Base-by-base conservation (phyloP, 2,329 filamentous ascomycete species). In the Fusarium illudens region DNA sequence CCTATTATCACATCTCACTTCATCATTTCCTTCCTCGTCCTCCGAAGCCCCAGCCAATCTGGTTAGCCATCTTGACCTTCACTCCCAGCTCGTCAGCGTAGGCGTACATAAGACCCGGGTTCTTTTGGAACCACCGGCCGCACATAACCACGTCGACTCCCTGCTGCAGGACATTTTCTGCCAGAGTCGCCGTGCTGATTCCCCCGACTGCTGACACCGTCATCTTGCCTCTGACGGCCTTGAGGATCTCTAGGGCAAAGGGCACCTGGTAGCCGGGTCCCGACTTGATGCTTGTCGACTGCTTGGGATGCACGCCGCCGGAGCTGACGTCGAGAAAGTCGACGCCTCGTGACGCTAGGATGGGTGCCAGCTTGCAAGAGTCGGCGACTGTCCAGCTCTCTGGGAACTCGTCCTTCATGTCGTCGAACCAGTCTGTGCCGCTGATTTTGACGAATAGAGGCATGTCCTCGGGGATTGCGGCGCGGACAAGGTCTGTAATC, bases 321-420 rank as follows among this genome's bases (percentile, higher is more conserved):
- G 85, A 86, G 25, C 86, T 89, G 36, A 93, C 84, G 71, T 94
- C 91, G 13, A 93, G 79, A 4, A 93, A 79, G 74, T 94, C 91
- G 8, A 93, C 86, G 4, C 90, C 91, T 10, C 77, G 80, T 2
- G 87, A 84, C 6, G 46, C 8, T n/a, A 34, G 19, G 30, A 50
- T 20, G 15, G 30, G 48, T 22, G 48, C 30, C 19, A 50, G 11
- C 9, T 25, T 50, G 19, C 29, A 50, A 34, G 46, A 33, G 19
- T 50, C 30, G 13, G 19, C 19, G 6, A 50, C 46, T 9, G 29
- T 33, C 8, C 29, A 50, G 29, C 29, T 25, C 20, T 33, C 29
- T n/a, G 46, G 19, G 5, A 22, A 25, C 13, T 50, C 19, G 2
- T 17, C 19, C 9, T 50, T 25, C 29, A 34, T 50, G 29, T 22